Conservation (phyloP, 2,329 filamentous ascomycete species). For the Aspergillus brasiliensis region DNA sequence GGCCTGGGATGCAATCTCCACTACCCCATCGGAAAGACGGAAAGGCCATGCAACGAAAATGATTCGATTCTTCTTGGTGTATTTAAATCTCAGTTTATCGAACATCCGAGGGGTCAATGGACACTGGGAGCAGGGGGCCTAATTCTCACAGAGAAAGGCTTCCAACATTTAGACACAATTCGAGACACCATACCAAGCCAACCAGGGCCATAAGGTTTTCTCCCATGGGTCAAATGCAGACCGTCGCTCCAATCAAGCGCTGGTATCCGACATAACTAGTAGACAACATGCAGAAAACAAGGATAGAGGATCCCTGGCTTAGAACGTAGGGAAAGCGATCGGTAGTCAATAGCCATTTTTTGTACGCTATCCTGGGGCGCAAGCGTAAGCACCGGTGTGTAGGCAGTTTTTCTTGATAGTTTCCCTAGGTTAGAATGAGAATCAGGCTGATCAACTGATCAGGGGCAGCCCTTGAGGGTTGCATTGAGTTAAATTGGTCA, state of each 20-base stretch:
- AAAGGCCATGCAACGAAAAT: too few relatives aligned
- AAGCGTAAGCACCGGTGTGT: background rate
- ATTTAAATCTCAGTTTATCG: background rate
- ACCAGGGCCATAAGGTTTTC: constrained; percentile 24
- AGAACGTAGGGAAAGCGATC: constrained; percentile 12
- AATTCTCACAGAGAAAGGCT: constrained; percentile 23
- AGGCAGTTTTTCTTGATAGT: background rate
- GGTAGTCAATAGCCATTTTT: background rate
- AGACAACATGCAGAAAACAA: background rate
- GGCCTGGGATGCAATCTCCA: too few relatives aligned
- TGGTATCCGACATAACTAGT: constrained; percentile 19
- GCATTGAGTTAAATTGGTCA: constrained; percentile 20
- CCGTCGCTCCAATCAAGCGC: constrained; percentile 23
- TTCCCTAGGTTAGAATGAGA: background rate
- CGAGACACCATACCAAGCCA: constrained; percentile 29
- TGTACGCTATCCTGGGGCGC: background rate
- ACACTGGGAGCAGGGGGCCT: constrained; percentile 12
- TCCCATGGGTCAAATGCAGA: constrained; percentile 21
- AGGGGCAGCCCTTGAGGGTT: background rate
- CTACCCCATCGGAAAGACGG: too few relatives aligned
- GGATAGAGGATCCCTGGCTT: background rate
- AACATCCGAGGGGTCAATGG: background rate
- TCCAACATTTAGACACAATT: constrained; percentile 30
- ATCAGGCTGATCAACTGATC: background rate
- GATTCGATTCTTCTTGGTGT: background rate